A percentile compares a stretch with the other conserved stretches of the same genome.
phyloP scores from a whole-genome alignment of 345 rosid genomes.

The Abelmoschus esculentus region DNA sequence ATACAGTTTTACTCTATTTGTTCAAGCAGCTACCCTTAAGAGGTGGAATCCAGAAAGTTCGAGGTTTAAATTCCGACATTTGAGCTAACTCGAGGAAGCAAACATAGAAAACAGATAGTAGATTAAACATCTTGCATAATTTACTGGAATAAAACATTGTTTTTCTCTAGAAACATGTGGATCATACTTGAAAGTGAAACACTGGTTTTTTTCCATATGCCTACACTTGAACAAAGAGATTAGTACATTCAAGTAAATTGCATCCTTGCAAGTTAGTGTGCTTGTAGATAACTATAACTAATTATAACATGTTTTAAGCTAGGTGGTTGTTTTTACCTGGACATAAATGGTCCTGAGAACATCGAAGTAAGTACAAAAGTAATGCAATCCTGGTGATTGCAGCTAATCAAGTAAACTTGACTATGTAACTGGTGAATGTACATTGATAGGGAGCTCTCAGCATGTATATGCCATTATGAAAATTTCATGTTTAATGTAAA shows the following conservation, averaged over 20 bases:
- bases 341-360: not conserved
- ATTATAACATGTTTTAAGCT: not conserved
- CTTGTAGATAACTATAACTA: not conserved
- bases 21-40: not conserved
- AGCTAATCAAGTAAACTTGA: too few relatives aligned
- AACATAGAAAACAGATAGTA: not conserved
- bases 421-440: too few relatives aligned
- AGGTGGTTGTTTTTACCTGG: not conserved
- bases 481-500: not conserved
- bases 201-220: not conserved
- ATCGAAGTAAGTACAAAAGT: not conserved
- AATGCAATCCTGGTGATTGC: too few relatives aligned
- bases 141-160: too few relatives aligned
- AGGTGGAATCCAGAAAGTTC: not conserved
- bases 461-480: too few relatives aligned
- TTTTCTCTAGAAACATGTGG: too few relatives aligned
- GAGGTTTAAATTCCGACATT: not conserved
- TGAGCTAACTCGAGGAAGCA: not conserved
- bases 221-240: not conserved
- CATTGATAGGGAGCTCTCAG: too few relatives aligned
- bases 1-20: not conserved
- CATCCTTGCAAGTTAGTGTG: conserved; percentile 55
- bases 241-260: conserved; percentile 50
- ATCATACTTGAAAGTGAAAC: not conserved
- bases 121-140: not conserved